Evolutionary conservation across 371 early-diverging fungal genomes (phyloP).

Genomic region (Parasitella parasitica): DNA sequence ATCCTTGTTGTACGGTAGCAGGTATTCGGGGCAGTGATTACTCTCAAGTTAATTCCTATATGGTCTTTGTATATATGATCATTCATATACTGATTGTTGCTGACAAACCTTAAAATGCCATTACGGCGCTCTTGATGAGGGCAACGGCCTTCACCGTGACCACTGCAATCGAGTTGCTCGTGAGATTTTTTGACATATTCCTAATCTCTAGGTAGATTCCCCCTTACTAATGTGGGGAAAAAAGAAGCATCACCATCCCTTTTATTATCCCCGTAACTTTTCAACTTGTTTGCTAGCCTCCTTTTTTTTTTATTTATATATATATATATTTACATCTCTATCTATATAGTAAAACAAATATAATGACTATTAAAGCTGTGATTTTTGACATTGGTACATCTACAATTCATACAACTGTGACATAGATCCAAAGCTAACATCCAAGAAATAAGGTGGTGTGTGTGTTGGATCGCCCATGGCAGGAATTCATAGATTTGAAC

Average conservation of each 20-base stretch:
- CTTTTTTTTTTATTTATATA: neutral
- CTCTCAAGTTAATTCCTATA: conserved; percentile 5
- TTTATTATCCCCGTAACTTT: neutral
- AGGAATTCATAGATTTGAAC: conserved; percentile 73
- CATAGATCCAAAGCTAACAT: neutral
- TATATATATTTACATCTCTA: neutral
- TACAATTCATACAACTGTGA: neutral
- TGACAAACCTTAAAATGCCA: neutral
- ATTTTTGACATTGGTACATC: conserved; percentile 22
- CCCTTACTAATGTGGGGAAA: conserved; percentile 1
- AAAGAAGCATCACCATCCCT: neutral
- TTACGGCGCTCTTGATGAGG: neutral
- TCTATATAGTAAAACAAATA: neutral
- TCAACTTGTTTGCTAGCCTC: neutral
- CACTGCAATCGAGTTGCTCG: neutral
- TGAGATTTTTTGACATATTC: neutral
- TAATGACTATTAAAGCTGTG: conserved; percentile 18
- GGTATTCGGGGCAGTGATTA: conserved; percentile 22
- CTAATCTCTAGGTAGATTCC: neutral
- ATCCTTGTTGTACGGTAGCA: too few species aligned
- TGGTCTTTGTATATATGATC: neutral
- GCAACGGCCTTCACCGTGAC: neutral
- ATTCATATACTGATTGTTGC: neutral
- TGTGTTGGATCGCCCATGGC: conserved; percentile 81
- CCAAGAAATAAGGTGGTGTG: conserved; percentile 64